These are phyloP conservation scores for Wickerhamiella allomyrinae DNA, from an alignment of 805 yeast genomes.

Conservation along the genomic window DNA sequence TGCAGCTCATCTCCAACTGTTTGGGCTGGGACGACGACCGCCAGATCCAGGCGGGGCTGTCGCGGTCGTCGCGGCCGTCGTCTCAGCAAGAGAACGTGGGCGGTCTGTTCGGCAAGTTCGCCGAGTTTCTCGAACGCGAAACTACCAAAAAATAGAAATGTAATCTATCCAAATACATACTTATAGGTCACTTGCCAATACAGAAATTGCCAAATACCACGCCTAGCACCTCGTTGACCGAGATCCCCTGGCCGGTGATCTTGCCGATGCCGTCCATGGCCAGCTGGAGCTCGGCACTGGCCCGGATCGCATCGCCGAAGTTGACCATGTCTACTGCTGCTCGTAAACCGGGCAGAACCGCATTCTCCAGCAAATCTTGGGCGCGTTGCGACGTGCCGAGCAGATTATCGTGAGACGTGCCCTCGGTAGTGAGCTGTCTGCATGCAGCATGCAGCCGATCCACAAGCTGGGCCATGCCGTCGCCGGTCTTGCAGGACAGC, in stretches of 20 bases:
- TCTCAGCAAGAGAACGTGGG: slow-evolving; percentile 9
- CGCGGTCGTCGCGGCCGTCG: slow-evolving; percentile 8
- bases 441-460: slow-evolving; percentile 32
- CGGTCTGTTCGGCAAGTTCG: slow-evolving; percentile 27
- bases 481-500: slow-evolving; percentile 46
- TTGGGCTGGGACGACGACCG: slow-evolving; percentile 72
- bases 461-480: slow-evolving; percentile 41
- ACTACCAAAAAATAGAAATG: slow-evolving; percentile 12
- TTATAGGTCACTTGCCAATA: slow-evolving; percentile 58
- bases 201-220: slow-evolving; percentile 87
- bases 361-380: slow-evolving; percentile 57
- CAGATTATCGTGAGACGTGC: slow-evolving; percentile 42
- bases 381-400: slow-evolving; percentile 61
- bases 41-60: slow-evolving; percentile 23
- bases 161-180: background rate
- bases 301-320: slow-evolving; percentile 57
- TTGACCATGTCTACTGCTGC: slow-evolving; percentile 20
- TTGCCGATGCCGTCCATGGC: slow-evolving; percentile 82
- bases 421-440: slow-evolving; percentile 33
- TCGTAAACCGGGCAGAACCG: slow-evolving; percentile 62
- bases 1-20: slow-evolving; percentile 67
- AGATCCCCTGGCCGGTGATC: slow-evolving; percentile 79
- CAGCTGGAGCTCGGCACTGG: slow-evolving; percentile 57
- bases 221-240: slow-evolving; percentile 80
- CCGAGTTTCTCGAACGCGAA: slow-evolving; percentile 26